Evolutionary conservation across 805 yeast species (phyloP).

Genomic region (Hanseniaspora meyeri): DNA sequence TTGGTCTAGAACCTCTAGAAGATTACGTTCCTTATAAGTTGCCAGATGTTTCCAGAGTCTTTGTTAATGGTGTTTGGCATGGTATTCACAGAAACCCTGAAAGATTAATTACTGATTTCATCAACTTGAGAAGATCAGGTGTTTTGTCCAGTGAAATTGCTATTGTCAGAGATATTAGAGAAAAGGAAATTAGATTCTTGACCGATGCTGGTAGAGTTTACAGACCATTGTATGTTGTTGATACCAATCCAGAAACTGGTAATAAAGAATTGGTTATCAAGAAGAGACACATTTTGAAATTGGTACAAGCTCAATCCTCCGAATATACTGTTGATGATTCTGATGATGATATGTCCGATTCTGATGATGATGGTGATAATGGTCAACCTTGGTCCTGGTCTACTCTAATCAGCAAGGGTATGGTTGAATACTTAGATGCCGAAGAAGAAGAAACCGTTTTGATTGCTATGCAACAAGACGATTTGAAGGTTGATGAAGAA

Average conservation of each 20-base stretch:
- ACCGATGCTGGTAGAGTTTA: constrained; percentile 98
- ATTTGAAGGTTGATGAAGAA: constrained; percentile 55
- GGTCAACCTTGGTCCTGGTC: constrained; percentile 59
- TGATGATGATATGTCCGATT: constrained; percentile 28
- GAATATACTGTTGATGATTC: constrained; percentile 36
- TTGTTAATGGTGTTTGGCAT: constrained; percentile 98
- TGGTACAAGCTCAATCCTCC: constrained; percentile 52
- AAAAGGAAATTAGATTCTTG: constrained; percentile 86
- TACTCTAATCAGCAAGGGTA: constrained; percentile 67
- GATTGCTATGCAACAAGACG: constrained; percentile 99
- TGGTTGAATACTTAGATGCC: constrained; percentile 94
- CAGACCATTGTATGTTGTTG: constrained; percentile 89
- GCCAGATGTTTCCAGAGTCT: constrained; percentile 83
- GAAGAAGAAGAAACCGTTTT: constrained; percentile 97
- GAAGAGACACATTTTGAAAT: constrained; percentile 68
- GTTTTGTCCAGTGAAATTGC: constrained; percentile 94
- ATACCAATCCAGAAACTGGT: constrained; percentile 61
- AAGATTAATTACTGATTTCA: constrained; percentile 79
- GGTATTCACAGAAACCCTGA: constrained; percentile 97
- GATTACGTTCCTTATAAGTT: constrained; percentile 88
- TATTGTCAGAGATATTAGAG: constrained; percentile 91
- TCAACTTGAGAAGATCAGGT: constrained; percentile 84
- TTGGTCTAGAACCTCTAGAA: constrained; percentile 98
- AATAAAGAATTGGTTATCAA: constrained; percentile 61
- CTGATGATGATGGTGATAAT: constrained; percentile 38